Conservation (phyloP, 2,329 filamentous ascomycete species). For the Pseudonectria buxi region DNA sequence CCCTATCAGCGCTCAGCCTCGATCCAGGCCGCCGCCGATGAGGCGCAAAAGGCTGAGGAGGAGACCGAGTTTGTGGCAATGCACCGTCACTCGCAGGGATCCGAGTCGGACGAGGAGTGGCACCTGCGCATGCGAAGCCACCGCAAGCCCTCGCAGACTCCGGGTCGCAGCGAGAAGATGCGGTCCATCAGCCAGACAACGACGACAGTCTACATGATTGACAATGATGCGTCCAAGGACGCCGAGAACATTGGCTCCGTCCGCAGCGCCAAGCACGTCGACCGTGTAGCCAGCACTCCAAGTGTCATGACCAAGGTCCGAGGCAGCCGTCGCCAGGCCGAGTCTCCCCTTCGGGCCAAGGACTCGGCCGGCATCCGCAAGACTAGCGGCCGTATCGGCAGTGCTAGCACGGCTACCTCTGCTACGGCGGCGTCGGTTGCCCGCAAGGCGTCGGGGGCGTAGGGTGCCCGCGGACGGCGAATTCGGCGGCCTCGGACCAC, state of each 20-base stretch:
- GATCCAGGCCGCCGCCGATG: conserved; percentile 36
- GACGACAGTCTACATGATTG: conserved; percentile 58
- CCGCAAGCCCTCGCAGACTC: conserved; percentile 59
- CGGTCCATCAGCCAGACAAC: conserved; percentile 72
- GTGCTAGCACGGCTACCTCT: conserved; percentile 41
- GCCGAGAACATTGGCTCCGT: conserved; percentile 61
- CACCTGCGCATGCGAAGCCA: conserved; percentile 67
- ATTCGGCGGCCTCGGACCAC: conserved; percentile 13
- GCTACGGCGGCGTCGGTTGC: conserved; percentile 37
- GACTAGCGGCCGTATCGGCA: conserved; percentile 59
- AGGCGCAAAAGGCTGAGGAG: conserved; percentile 47
- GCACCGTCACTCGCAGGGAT: conserved; percentile 54
- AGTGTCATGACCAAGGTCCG: conserved; percentile 59
- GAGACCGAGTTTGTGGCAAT: conserved; percentile 56
- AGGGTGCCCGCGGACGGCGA: conserved; percentile 19
- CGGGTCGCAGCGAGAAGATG: conserved; percentile 52
- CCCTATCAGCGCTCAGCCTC: conserved; percentile 58
- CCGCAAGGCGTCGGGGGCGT: conserved; percentile 47
- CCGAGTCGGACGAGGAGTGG: conserved; percentile 76
- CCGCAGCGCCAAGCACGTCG: conserved; percentile 51
- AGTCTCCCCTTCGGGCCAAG: conserved; percentile 44
- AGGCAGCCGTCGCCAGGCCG: conserved; percentile 48
- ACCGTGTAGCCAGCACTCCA: conserved; percentile 47
- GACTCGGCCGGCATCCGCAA: conserved; percentile 53
- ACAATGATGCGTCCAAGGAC: conserved; percentile 64